Evolutionary conservation across 2,329 filamentous ascomycete species (phyloP), one percentile per base, ranked within the genome.

Genomic region (Cladophialophora immunda): DNA sequence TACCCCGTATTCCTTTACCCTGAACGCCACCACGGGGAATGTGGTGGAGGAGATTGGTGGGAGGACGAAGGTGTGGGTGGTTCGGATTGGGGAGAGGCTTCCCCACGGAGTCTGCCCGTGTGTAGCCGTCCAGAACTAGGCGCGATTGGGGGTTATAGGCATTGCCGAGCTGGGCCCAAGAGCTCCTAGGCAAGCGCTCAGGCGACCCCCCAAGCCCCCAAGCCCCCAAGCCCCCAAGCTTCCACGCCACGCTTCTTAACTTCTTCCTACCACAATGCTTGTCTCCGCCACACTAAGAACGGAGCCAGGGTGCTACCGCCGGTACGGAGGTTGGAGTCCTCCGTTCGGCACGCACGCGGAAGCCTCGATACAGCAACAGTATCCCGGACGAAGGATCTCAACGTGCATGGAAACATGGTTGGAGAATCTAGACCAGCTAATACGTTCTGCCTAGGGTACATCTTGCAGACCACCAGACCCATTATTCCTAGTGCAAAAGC

Each of bases 201-300:
- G n/a, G n/a, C n/a, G 30, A 9, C 30, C 30, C 9, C 30, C 30
- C 30, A 4, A 32, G 30, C 30, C 30, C 30, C 9, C 9, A 9
- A 9, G 4, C 30, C 30, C 9, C 9, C 4, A 34, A 13, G 9
- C 32, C 56, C 9, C 55, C 62, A 65, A 65, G 62, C 62, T 58
- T 54, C 47, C 17, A 59, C 55, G 62, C 62, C 62, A 65, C 62
- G 17, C 4, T 30, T 41, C 62, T 65, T 65, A 55, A 38, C 5
- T 25, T 13, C 13, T 30, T 19, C 38, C 38, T 7, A 19, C n/a
- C 38, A 3, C 38, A 19, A 19, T 45, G 45, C 19, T 25, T 50
- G 22, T 25, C 19, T 50, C 45, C 45, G 45, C 19, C 45, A 50
- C 41, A 6, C 6, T 50, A 25, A 50, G 2, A 2, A 25, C n/a